These are phyloP conservation scores for Quercus robur DNA, from an alignment of 306 rosid species.

Conservation along the genomic window DNA sequence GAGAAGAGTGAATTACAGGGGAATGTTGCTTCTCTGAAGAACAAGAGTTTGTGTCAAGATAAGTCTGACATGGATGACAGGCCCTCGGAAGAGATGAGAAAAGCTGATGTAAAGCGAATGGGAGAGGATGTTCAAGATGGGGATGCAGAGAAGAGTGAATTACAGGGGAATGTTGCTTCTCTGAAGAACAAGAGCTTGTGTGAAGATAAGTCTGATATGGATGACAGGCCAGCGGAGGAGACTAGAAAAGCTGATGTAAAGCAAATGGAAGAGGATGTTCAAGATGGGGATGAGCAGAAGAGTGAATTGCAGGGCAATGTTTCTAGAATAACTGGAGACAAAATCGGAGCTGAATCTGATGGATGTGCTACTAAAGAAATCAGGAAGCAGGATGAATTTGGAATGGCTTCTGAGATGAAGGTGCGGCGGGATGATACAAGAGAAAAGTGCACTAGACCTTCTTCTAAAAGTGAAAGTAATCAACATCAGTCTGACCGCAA, in stretches of 20 bases:
- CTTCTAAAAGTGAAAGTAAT: constrained; percentile 31
- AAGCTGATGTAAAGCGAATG: constrained; percentile 15
- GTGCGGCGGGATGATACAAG: constrained; percentile 11
- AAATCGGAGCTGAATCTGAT: background rate
- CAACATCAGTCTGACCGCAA: constrained; percentile 26
- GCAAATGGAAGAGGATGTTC: constrained; percentile 30
- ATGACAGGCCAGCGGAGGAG: constrained; percentile 21
- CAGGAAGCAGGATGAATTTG: constrained; percentile 18
- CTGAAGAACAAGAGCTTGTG: constrained; percentile 13
- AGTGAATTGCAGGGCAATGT: constrained; percentile 9
- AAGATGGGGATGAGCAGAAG: constrained; percentile 23
- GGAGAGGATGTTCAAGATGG: constrained; percentile 34
- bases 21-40: constrained; percentile 13
- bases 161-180: constrained; percentile 11
- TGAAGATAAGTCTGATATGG: constrained; percentile 24
- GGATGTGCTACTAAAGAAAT: constrained; percentile 18
- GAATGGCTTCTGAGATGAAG: constrained; percentile 16
- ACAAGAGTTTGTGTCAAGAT: constrained; percentile 22
- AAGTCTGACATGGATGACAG: constrained; percentile 23
- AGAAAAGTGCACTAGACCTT: constrained; percentile 8
- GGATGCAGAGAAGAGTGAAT: constrained; percentile 20
- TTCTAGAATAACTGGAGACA: background rate
- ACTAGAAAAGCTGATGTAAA: constrained; percentile 15
- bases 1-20: constrained; percentile 16
- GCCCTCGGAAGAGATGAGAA: constrained; percentile 12